phyloP scores from a whole-genome alignment of 148 eudicot species.

The Dianthus caryophyllus region DNA sequence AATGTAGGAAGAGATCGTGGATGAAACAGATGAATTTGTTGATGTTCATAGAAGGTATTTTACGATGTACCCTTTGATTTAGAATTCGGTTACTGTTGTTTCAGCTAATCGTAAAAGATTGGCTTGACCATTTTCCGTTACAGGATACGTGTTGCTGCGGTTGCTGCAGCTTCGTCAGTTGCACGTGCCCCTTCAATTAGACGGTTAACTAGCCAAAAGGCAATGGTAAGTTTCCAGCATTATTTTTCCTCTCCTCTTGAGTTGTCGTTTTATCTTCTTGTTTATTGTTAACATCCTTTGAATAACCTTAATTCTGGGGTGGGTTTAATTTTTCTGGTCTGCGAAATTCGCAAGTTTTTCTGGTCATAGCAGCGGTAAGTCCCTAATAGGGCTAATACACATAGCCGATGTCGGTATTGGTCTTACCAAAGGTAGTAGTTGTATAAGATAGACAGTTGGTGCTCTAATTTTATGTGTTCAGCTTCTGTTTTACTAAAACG shows the following conservation, averaged over 20 bases:
- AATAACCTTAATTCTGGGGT: not conserved
- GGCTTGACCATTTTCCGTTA: conserved; percentile 16
- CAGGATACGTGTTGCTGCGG: conserved; percentile 99
- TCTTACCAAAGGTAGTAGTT: too few relatives aligned
- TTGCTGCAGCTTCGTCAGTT: conserved; percentile 90
- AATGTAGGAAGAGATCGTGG: conserved; percentile 93
- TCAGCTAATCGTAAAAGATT: conserved; percentile 6
- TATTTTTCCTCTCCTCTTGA: not conserved
- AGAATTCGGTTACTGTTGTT: conserved; percentile 2
- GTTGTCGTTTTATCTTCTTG: not conserved
- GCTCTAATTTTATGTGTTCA: too few relatives aligned
- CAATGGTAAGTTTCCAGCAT: conserved; percentile 44
- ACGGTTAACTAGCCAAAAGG: conserved; percentile 60
- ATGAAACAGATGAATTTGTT: conserved; percentile 95
- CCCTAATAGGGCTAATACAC: too few relatives aligned
- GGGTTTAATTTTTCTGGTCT: not conserved
- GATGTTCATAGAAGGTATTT: conserved; percentile 84
- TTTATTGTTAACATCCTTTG: not conserved
- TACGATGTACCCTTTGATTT: not conserved
- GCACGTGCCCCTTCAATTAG: conserved; percentile 82
- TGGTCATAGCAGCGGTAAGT: too few relatives aligned
- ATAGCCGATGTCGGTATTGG: too few relatives aligned
- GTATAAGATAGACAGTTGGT: too few relatives aligned
- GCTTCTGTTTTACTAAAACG: too few relatives aligned
- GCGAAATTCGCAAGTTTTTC: not conserved